These are phyloP conservation scores for Oryza brachyantha DNA, from an alignment of 176 grass and related monocot genomes.

Conservation along the genomic window DNA sequence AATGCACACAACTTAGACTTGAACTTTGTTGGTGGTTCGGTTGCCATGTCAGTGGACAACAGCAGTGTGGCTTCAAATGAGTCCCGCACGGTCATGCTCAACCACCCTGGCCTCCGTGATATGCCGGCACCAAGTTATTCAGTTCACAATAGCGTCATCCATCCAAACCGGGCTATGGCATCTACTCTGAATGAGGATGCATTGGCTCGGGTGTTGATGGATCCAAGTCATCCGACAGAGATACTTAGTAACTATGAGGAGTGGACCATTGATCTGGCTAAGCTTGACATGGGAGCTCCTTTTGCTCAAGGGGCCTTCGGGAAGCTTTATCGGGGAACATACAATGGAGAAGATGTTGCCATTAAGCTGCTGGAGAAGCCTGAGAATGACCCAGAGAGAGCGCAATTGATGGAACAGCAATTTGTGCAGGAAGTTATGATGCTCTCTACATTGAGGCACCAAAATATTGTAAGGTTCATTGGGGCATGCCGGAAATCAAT, in stretches of 20 bases:
- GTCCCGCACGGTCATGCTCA: constrained; percentile 60
- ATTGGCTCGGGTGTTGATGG: constrained; percentile 56
- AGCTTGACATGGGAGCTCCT: constrained; percentile 57
- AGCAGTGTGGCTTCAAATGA: constrained; percentile 72
- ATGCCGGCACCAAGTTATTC: constrained; percentile 39
- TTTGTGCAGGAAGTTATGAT: constrained; percentile 80
- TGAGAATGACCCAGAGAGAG: constrained; percentile 63
- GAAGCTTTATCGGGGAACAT: constrained; percentile 64
- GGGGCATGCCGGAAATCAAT: constrained; percentile 67
- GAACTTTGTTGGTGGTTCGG: constrained; percentile 41
- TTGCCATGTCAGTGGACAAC: constrained; percentile 53
- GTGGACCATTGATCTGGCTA: constrained; percentile 70
- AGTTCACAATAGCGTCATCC: constrained; percentile 38
- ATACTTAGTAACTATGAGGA: constrained; percentile 53
- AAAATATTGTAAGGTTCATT: constrained; percentile 71
- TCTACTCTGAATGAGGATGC: constrained; percentile 42
- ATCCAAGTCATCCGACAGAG: constrained; percentile 42
- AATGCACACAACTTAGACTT: constrained; percentile 35
- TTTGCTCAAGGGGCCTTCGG: constrained; percentile 88
- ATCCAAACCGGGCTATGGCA: neutral
- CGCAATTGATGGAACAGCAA: constrained; percentile 72
- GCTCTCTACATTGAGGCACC: constrained; percentile 56
- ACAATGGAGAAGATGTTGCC: constrained; percentile 73
- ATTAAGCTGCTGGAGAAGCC: constrained; percentile 75
- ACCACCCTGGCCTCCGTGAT: constrained; percentile 60